Evolutionary conservation across 805 yeast species (phyloP).

Genomic region (Metschnikowia baotianmanensis): DNA sequence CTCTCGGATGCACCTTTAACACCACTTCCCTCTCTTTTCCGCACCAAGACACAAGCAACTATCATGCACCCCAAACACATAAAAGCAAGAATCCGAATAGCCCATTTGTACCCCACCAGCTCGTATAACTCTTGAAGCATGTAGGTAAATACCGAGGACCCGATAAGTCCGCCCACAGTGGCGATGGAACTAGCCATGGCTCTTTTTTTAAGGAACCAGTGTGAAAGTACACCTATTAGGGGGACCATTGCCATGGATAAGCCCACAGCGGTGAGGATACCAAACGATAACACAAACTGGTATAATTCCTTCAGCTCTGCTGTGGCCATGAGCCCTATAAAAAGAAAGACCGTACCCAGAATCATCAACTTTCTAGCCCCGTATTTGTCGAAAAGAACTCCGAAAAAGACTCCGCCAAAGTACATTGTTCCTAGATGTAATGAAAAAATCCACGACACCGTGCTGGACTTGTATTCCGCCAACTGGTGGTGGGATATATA

Average conservation of each 20-base stretch:
- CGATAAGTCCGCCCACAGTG: constrained; percentile 51
- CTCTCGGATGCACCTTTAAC: no score
- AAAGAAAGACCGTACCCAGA: constrained; percentile 35
- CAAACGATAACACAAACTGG: constrained; percentile 53
- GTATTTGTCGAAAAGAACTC: constrained; percentile 44
- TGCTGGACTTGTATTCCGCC: constrained; percentile 11
- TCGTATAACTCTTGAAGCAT: constrained; percentile 49
- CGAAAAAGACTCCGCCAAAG: constrained; percentile 36
- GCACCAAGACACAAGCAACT: constrained; percentile 11
- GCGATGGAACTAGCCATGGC: constrained; percentile 47
- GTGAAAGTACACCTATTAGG: constrained; percentile 42
- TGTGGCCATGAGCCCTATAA: constrained; percentile 43
- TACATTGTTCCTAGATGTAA: constrained; percentile 20
- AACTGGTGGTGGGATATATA: constrained; percentile 20
- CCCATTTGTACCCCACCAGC: constrained; percentile 52
- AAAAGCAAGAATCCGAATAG: constrained; percentile 48
- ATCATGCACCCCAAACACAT: constrained; percentile 38
- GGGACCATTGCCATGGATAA: constrained; percentile 43
- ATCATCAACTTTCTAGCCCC: constrained; percentile 41
- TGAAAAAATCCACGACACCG: constrained; percentile 24
- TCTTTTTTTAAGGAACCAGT: constrained; percentile 43
- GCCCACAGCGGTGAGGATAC: constrained; percentile 43
- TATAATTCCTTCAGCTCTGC: constrained; percentile 43
- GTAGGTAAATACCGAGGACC: constrained; percentile 54
- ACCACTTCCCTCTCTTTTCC: constrained; percentile 1